Base-by-base conservation (phyloP, 2,329 filamentous ascomycete genomes). In the Karstenula rhodostoma region DNA sequence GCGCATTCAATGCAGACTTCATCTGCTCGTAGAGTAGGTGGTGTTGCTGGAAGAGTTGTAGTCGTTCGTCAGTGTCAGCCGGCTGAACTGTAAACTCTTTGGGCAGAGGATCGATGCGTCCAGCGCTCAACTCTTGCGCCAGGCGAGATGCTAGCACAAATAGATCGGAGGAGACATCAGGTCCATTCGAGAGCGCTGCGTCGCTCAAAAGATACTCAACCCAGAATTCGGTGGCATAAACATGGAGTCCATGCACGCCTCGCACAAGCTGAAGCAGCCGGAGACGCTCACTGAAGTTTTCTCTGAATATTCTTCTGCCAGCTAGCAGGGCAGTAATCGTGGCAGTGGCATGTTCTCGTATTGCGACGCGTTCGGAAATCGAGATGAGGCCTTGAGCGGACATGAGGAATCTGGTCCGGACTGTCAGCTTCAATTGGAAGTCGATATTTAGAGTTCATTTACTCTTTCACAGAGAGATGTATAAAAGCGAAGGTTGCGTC, bases 221-320 rank as follows among this genome's bases (percentile, higher is more conserved):
- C 66, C 66, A 68, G 40, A 58, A 62, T 50, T 66, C 63, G 5
- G 58, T 61, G 1, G 66, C 57, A 48, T 68, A 68, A 6, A 64
- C 37, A 49, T 66, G 59, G 19, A 68, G 50, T n/a, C 54, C 61
- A 56, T 68, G 61, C 3, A 68, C 23, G 8, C 66, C 63, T 54
- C 58, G 63, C 19, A 64, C 53, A n/a, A 66, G 47, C 19, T 58
- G 58, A 29, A 66, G 54, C 23, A 46, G 42, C 44, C 52, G 37
- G 4, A 40, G 35, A 9, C 53, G 35, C 25, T 61, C 32, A 19
- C 56, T 22, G 32, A 40, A 59, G 10, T 29, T n/a, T n/a, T 50
- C 17, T 25, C 29, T 29, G 44, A 68, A 64, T 13, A 63, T 42
- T 27, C 52, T 17, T 2, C 60, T 22, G 4, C 57, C 59, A 7